phyloP scores from a whole-genome alignment of 352 stramenopile species.

The Phytophthora multivora region DNA sequence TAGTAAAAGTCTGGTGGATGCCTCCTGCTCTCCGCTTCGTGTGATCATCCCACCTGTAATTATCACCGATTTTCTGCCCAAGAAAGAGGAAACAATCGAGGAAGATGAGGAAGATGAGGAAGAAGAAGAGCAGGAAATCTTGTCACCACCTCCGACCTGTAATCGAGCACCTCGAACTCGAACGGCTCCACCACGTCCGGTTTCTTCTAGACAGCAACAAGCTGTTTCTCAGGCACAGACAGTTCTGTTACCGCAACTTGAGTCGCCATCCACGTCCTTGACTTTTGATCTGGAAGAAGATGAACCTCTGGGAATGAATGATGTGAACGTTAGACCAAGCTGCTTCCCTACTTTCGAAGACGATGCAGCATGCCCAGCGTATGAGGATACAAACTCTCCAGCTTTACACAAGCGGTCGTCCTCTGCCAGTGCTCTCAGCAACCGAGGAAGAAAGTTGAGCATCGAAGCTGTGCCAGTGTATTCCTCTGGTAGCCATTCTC shows the following conservation, averaged over 20 bases:
- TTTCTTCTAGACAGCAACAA: conserved; percentile 12
- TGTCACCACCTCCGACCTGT: conserved; percentile 7
- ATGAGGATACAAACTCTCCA: conserved; percentile 43
- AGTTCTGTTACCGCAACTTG: conserved; percentile 12
- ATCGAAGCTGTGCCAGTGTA: not conserved
- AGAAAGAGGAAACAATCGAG: not conserved
- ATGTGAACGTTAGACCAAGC: conserved; percentile 20
- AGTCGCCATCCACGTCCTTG: not conserved
- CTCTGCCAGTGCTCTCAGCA: conserved; percentile 25
- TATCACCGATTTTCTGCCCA: conserved; percentile 1
- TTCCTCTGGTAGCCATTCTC: conserved; percentile 18
- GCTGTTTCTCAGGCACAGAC: conserved; percentile 32
- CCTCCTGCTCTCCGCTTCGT: conserved; percentile 35
- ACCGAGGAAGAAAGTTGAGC: not conserved
- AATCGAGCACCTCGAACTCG: not conserved
- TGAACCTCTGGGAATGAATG: conserved; percentile 6
- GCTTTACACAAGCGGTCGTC: conserved; percentile 19
- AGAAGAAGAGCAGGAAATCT: conserved; percentile 11
- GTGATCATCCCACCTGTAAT: conserved; percentile 20
- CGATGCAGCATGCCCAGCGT: conserved; percentile 58
- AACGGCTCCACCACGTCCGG: conserved; percentile 1
- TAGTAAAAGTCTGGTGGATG: conserved; percentile 29
- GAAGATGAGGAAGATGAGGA: conserved; percentile 1
- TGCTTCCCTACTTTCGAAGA: conserved; percentile 64
- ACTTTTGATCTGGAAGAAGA: conserved; percentile 21